These are phyloP conservation scores for Glebionis coronaria DNA, from an alignment of 129 eudicot species.

Conservation along the genomic window DNA sequence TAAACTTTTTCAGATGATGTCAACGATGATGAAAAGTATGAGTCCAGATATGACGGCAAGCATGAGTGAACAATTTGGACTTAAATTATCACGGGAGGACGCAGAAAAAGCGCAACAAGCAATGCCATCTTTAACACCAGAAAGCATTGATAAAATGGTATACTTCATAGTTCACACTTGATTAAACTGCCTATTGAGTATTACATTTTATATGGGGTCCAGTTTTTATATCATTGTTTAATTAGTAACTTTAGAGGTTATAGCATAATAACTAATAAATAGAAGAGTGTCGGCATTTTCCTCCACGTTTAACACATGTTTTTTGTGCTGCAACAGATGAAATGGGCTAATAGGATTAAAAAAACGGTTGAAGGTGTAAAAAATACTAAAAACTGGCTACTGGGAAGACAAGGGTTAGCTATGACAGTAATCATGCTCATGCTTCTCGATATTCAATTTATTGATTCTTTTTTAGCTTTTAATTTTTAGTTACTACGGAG, in stretches of 20 bases:
- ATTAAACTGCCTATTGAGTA: too few species aligned
- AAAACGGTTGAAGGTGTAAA: too few species aligned
- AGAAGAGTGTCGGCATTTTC: not conserved
- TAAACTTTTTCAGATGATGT: constrained; percentile 65
- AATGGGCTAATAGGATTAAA: too few species aligned
- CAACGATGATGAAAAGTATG: constrained; percentile 92
- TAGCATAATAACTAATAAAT: not conserved
- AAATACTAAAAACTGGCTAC: too few species aligned
- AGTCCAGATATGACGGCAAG: constrained; percentile 97
- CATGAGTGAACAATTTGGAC: constrained; percentile 93
- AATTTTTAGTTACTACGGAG: too few species aligned
- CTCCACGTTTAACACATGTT: not conserved
- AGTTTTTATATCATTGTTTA: too few species aligned
- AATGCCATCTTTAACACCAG: constrained; percentile 91
- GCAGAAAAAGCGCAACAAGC: constrained; percentile 97
- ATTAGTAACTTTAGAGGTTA: not conserved
- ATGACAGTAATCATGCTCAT: too few species aligned
- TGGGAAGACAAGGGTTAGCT: too few species aligned
- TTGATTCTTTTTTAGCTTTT: too few species aligned
- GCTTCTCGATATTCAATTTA: too few species aligned
- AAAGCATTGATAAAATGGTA: constrained; percentile 82
- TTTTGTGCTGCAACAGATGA: too few species aligned
- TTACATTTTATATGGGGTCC: too few species aligned
- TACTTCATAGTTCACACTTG: not conserved
- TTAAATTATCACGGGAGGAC: constrained; percentile 81